Base-by-base conservation (phyloP, 1,284 basidiomycete species). In the Leccinum fallax region DNA sequence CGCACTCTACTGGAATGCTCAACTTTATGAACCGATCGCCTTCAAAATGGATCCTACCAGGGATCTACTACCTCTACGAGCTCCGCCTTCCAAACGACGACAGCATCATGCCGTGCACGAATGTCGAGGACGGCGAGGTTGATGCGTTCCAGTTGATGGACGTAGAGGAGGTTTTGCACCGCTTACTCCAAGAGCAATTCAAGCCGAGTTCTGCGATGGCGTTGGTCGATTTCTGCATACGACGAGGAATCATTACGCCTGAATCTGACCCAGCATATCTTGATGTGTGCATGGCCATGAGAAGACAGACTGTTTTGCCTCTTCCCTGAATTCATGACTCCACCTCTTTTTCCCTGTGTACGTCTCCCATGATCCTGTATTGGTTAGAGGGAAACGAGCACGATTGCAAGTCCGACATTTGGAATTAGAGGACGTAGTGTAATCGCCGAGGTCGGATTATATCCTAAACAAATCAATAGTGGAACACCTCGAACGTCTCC, bases 181-280 rank as follows among this genome's bases (percentile, higher is more conserved):
- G 74, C 19, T 68, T 85, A 7, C 65, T 79, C 5, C 69, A 71
- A 5, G 76, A 77, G 28, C 69, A 76, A 58, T 85, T 85, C 76
- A 85, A 85, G 66, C 78, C 83, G 8, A 85, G 83, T 65, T 85
- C 82, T 61, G 84, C 81, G 7, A 70, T 85, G 63, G 81, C 82
- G 5, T 72, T 85, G 53, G 73, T 85, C 26, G 81, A 85, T 64
- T 85, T 85, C 67, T 72, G 84, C 63, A 71, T 84, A 52, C 76
- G 83, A 55, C 82, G 82, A 59, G 82, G 82, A 2, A 71, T 80
- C 51, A 71, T 84, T 36, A 83, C 82, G 1, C 80, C 65, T 74
- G 68, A 70, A 56, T 67, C 79, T 30, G 83, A 85, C 66, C 72
- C 77, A 7, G 68, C 64, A 28, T 81, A 76, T 61, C 68, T 72